phyloP scores from a whole-genome alignment of 192 early-diverging fungal genomes.

The Diversispora epigaea region DNA sequence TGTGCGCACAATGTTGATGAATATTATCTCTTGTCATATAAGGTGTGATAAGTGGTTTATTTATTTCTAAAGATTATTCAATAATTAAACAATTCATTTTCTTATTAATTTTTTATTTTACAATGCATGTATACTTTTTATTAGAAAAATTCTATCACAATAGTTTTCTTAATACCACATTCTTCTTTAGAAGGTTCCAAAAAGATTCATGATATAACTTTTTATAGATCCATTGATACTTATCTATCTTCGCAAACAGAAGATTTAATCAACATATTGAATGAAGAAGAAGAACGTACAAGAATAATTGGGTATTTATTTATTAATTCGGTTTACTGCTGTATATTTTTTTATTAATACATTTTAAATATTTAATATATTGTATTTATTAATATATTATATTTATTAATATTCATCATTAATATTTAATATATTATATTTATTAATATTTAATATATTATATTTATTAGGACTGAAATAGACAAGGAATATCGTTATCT shows the following conservation, averaged over 20 bases:
- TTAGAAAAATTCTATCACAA: constrained; percentile 19
- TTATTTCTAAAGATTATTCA: not conserved
- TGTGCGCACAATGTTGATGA: not conserved
- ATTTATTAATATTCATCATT: not conserved
- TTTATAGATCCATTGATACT: constrained; percentile 17
- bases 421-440: not conserved
- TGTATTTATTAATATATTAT: too few relatives aligned
- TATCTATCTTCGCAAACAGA: constrained; percentile 18
- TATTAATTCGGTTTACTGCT: not conserved
- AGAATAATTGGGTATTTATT: constrained; percentile 29
- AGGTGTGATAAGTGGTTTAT: not conserved
- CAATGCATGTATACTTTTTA: not conserved
- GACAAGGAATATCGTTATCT: constrained; percentile 50
- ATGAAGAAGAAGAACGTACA: constrained; percentile 17
- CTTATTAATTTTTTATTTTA: too few relatives aligned
- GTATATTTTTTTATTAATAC: not conserved
- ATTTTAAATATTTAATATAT: not conserved
- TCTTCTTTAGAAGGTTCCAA: not conserved
- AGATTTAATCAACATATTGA: constrained; percentile 1
- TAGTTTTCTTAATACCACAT: constrained; percentile 25
- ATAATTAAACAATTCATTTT: too few relatives aligned
- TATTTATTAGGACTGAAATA: not conserved
- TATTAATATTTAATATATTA: not conserved
- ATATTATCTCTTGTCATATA: constrained; percentile 26
- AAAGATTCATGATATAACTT: not conserved